A percentile compares a stretch with the other conserved stretches of the same genome.
Evolutionary conservation across 1,139 yeast genomes (phyloP).

Genomic region (Wickerhamiella infanticola): DNA sequence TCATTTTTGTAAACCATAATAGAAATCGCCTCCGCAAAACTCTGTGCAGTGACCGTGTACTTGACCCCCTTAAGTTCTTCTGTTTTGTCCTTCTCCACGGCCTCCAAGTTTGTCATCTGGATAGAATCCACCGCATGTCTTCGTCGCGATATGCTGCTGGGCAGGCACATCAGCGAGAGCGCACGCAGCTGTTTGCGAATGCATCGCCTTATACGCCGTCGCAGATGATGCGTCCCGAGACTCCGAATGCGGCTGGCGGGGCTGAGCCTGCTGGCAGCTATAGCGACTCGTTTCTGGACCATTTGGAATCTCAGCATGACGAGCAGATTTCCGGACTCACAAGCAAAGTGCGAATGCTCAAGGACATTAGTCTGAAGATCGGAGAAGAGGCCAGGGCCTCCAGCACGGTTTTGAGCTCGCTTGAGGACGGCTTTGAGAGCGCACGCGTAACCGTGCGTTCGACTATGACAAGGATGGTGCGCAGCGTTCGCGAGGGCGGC

Average conservation of each 20-base stretch:
- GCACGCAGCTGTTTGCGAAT: slow-evolving; percentile 25
- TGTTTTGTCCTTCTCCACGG: not conserved
- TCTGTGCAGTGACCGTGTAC: slow-evolving; percentile 21
- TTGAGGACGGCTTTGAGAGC: slow-evolving; percentile 32
- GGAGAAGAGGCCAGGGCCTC: slow-evolving; percentile 76
- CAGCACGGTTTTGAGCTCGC: slow-evolving; percentile 40
- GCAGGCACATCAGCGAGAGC: slow-evolving; percentile 22
- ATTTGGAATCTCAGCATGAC: slow-evolving; percentile 69
- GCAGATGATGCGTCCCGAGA: slow-evolving; percentile 11
- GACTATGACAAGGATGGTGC: slow-evolving; percentile 59
- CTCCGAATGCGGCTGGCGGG: slow-evolving; percentile 7
- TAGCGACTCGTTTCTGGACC: slow-evolving; percentile 42
- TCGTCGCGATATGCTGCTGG: slow-evolving; percentile 7
- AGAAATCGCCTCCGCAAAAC: slow-evolving; percentile 23
- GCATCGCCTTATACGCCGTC: slow-evolving; percentile 20
- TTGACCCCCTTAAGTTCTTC: slow-evolving; percentile 8
- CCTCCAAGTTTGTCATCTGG: not conserved
- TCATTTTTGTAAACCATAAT: slow-evolving; percentile 23
- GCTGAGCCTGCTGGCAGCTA: slow-evolving; percentile 4
- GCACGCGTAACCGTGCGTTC: slow-evolving; percentile 38
- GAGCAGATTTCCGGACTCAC: slow-evolving; percentile 59
- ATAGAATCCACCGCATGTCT: slow-evolving; percentile 13
- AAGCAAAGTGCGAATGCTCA: slow-evolving; percentile 53
- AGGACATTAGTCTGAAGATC: slow-evolving; percentile 47
- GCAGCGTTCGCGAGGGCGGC: slow-evolving; percentile 73